Base-by-base conservation (phyloP, 164 flowering plant genomes). In the Aristolochia fimbriata region DNA sequence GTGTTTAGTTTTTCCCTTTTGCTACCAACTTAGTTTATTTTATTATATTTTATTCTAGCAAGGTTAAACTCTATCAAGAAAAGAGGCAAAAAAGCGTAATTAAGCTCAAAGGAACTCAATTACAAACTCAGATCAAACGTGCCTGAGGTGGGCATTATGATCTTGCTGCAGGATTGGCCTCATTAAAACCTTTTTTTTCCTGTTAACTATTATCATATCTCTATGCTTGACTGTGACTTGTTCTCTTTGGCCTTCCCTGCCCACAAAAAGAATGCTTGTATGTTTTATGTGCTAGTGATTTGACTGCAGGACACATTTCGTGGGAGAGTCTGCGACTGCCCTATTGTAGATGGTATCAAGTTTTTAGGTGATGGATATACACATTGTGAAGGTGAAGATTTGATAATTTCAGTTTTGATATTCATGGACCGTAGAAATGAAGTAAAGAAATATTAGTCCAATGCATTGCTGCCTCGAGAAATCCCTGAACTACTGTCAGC, bases 261-360 rank as follows among this genome's bases (percentile, higher is more conserved):
- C 30, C 43, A 5, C 1, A 37, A 37, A 37, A 37, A 7, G 7
- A 31, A 3, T 6, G 43, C 12, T 37, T 37, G 43, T 37, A 7
- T 6, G 12, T 3, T 37, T 37, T 37, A 37, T 37, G 9, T 10
- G 9, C 43, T 7, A 37, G 0, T 37, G 43, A 37, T 20, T 49
- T 20, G 24, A 30, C n/a, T 64, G 60, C 65, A 93, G 98, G 98
- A 92, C 75, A 92, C 98, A 43, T 92, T 89, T 62, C 83, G 98
- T 6, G 98, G 98, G 55, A 83, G 91, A 73, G 93, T 92, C 22
- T 92, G 98, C 70, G 87, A 87, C 65, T 93, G 98, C 72, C 98
- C 97, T 58, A 58, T 80, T 53, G 87, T 87, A 41, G 78, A 79
- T 60, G 97, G 97, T 14, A 87, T 93, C 27, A 80, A 82, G 73